Percentiles rank a stretch among this genome's conserved stretches.
phyloP scores from a whole-genome alignment of 805 yeast genomes.

The Candida dendrica region DNA sequence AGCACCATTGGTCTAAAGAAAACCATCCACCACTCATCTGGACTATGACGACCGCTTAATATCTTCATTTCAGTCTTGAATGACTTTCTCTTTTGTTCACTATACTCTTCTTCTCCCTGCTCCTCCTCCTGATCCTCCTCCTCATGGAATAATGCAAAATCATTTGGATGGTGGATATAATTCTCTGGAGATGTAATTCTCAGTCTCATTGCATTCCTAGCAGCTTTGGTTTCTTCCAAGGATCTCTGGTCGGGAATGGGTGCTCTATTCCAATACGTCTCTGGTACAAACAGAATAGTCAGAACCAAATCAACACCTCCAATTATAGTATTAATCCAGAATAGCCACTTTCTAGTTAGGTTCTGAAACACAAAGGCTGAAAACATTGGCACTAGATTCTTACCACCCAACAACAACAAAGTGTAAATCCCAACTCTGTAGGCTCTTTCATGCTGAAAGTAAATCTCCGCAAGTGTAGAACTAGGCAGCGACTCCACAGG shows the following conservation, averaged over 20 bases:
- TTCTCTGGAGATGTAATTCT: constrained; percentile 4
- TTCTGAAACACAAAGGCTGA: constrained; percentile 45
- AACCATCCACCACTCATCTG: constrained; percentile 48
- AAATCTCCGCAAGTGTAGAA: constrained; percentile 55
- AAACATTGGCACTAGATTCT: constrained; percentile 49
- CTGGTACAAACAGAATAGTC: constrained; percentile 52
- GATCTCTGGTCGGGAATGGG: constrained; percentile 44
- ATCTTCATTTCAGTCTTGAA: constrained; percentile 30
- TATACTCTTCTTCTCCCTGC: background rate
- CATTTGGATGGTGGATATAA: constrained; percentile 1
- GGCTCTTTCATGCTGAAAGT: constrained; percentile 54
- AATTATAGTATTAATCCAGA: constrained; percentile 50
- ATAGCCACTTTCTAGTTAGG: constrained; percentile 52
- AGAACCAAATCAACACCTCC: constrained; percentile 37
- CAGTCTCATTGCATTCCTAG: constrained; percentile 29
- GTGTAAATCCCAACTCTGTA: constrained; percentile 54
- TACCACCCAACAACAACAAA: constrained; percentile 52
- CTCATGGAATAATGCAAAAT: background rate
- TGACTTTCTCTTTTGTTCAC: constrained; percentile 9
- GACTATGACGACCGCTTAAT: constrained; percentile 41
- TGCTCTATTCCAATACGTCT: constrained; percentile 55
- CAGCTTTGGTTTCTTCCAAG: constrained; percentile 38
- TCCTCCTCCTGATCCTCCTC: background rate
- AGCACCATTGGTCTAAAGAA: constrained; percentile 48
- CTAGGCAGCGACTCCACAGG: constrained; percentile 57